phyloP scores from a whole-genome alignment of 345 rosid species.

The Toxicodendron radicans region DNA sequence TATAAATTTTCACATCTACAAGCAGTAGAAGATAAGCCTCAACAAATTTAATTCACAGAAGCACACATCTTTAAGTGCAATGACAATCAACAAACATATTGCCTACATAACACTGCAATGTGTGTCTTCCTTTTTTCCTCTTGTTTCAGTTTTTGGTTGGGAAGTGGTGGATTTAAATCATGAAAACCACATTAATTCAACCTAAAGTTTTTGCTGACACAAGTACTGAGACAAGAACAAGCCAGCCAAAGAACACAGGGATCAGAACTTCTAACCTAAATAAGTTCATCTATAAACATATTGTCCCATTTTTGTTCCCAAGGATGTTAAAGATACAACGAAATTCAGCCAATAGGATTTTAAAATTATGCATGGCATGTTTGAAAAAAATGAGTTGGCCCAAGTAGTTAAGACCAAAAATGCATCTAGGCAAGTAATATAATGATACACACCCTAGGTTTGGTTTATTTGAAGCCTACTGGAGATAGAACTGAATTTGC shows the following conservation, averaged over 20 bases:
- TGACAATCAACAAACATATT: background rate
- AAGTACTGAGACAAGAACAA: background rate
- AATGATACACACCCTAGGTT: background rate
- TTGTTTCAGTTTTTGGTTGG: background rate
- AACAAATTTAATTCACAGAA: conserved; percentile 6
- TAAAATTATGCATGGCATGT: background rate
- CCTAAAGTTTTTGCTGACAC: background rate
- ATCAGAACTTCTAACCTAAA: background rate
- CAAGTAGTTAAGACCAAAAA: background rate
- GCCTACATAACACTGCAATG: background rate
- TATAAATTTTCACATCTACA: conserved; percentile 14
- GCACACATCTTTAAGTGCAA: background rate
- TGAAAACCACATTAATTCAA: background rate
- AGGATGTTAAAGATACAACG: background rate
- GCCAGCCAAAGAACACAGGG: background rate
- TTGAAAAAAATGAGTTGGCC: background rate
- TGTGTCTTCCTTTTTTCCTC: background rate
- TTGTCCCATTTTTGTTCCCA: background rate
- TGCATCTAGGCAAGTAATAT: background rate
- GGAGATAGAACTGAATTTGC: too few relatives aligned
- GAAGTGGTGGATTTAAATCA: background rate
- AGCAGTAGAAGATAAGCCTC: background rate
- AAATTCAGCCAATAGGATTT: background rate
- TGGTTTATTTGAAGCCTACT: background rate
- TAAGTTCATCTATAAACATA: background rate